Conservation (phyloP, 2,329 filamentous ascomycete genomes). For the Colletotrichum lindemuthianum region DNA sequence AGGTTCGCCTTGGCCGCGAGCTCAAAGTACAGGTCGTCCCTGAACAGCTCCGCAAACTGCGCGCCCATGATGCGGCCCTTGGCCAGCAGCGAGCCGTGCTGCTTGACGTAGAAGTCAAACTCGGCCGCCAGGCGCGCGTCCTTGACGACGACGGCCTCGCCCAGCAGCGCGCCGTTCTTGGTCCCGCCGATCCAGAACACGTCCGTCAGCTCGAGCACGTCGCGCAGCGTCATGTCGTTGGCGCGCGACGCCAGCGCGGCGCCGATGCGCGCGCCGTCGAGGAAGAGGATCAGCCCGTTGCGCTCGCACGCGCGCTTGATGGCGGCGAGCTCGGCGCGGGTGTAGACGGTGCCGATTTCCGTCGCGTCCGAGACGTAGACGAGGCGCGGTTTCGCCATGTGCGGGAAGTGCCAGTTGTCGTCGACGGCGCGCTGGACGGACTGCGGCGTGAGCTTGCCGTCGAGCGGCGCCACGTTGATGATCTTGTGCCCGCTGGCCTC, state of each 20-base stretch:
- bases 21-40: slow-evolving; percentile 55
- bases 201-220: slow-evolving; percentile 58
- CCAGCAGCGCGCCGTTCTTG: slow-evolving; percentile 61
- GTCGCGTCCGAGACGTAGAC: slow-evolving; percentile 64
- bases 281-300: slow-evolving; percentile 53
- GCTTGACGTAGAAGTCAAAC: slow-evolving; percentile 62
- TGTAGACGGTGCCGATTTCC: slow-evolving; percentile 60
- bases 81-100: slow-evolving; percentile 60
- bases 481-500: slow-evolving; percentile 63
- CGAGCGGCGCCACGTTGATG: slow-evolving; percentile 55
- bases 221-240: slow-evolving; percentile 55
- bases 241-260: slow-evolving; percentile 51
- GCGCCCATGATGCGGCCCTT: slow-evolving; percentile 60
- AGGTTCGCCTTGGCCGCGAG: slow-evolving; percentile 56
- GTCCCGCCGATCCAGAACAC: slow-evolving; percentile 66
- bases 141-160: slow-evolving; percentile 61
- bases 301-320: slow-evolving; percentile 55
- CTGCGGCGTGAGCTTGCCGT: slow-evolving; percentile 58
- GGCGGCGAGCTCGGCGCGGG: slow-evolving; percentile 51
- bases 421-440: slow-evolving; percentile 54
- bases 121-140: slow-evolving; percentile 52
- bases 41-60: slow-evolving; percentile 61
- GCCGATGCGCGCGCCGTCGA: slow-evolving; percentile 58
- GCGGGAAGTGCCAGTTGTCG: slow-evolving; percentile 61
- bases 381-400: slow-evolving; percentile 61